phyloP scores from a whole-genome alignment of 2,329 filamentous ascomycete species.

The Beauveria varroae region DNA sequence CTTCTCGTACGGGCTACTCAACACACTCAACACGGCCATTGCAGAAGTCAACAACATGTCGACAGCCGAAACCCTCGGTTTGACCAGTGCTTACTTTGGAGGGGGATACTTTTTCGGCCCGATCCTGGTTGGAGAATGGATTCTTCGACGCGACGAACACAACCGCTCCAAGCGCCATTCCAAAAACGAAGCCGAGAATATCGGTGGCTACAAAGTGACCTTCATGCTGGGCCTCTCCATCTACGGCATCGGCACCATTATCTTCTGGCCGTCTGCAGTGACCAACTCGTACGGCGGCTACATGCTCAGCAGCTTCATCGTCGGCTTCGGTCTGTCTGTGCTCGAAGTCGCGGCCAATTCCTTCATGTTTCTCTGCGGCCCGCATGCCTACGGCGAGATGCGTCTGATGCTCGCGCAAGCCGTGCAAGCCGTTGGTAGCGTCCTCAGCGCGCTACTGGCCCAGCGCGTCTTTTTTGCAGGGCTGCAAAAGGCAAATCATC shows the following conservation, averaged over 20 bases:
- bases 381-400: conserved; percentile 63
- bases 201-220: conserved; percentile 68
- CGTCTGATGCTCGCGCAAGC: conserved; percentile 69
- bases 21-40: conserved; percentile 69
- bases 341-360: conserved; percentile 78
- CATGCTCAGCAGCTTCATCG: conserved; percentile 64
- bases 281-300: conserved; percentile 71
- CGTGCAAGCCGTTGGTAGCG: conserved; percentile 66
- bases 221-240: conserved; percentile 72
- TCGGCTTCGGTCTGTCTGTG: conserved; percentile 68
- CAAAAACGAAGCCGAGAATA: conserved; percentile 32
- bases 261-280: conserved; percentile 77
- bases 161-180: conserved; percentile 36
- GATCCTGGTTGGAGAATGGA: conserved; percentile 59
- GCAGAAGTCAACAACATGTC: conserved; percentile 55
- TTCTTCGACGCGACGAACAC: conserved; percentile 61
- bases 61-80: conserved; percentile 53
- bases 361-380: conserved; percentile 64
- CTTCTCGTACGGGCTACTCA: conserved; percentile 79
- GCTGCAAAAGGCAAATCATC: conserved; percentile 35
- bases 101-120: conserved; percentile 65
- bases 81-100: conserved; percentile 64
- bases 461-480: conserved; percentile 65
- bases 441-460: conserved; percentile 65
- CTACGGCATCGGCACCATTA: conserved; percentile 70